Percentiles rank a stretch among this genome's conserved stretches.
Evolutionary conservation across 23 red algal genomes (phyloP).

Genomic region (Chondrus crispus): DNA sequence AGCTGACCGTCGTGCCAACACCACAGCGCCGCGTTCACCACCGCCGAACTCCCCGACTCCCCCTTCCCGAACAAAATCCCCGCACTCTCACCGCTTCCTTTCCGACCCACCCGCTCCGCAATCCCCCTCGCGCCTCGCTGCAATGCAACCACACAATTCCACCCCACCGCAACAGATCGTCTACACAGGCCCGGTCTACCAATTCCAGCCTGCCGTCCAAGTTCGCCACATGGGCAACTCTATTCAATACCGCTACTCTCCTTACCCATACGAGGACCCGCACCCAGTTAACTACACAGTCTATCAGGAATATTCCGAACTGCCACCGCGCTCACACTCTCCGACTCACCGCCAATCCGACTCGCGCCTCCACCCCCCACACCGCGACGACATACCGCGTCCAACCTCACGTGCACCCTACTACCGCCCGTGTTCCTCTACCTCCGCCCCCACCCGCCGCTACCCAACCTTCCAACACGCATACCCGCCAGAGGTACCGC

Average conservation of each 20-base stretch:
- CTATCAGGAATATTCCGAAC: neutral
- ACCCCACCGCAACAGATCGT: neutral
- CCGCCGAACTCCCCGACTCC: neutral
- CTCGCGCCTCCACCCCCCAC: neutral
- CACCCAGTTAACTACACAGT: neutral
- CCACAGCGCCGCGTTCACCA: neutral
- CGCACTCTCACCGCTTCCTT: neutral
- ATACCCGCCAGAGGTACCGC: too few relatives aligned
- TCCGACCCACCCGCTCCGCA: too few relatives aligned
- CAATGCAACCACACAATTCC: neutral
- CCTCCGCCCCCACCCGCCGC: neutral
- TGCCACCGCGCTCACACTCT: neutral
- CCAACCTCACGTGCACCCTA: neutral
- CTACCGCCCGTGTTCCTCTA: neutral
- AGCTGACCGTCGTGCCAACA: neutral
- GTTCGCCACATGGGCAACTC: neutral
- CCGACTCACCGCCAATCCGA: neutral
- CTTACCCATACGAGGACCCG: neutral
- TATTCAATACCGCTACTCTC: neutral
- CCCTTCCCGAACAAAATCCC: neutral
- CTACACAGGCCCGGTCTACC: constrained; percentile 2
- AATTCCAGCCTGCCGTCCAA: neutral
- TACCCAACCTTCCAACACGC: neutral
- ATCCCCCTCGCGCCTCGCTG: neutral
- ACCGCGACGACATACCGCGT: neutral